These are phyloP conservation scores for Suhomyces canberraensis DNA, from an alignment of 805 yeast species.

Conservation along the genomic window DNA sequence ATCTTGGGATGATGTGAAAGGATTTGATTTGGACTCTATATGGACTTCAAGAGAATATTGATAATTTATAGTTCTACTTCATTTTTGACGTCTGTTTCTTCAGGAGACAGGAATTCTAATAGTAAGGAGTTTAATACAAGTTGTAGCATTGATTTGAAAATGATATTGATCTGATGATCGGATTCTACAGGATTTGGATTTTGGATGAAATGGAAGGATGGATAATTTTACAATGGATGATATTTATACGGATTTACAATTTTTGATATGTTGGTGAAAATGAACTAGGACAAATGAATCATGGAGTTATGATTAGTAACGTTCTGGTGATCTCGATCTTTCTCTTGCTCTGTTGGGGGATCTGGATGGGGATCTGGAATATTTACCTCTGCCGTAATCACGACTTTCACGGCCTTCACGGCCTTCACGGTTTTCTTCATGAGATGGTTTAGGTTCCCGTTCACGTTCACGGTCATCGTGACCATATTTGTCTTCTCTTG, in stretches of 20 bases:
- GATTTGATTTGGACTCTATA: no score
- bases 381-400: conserved; percentile 25
- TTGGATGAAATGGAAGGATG: not conserved
- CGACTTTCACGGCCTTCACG: conserved; percentile 10
- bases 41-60: no score
- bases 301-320: conserved; percentile 11
- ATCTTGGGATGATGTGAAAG: no score
- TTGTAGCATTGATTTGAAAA: no score
- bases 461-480: conserved; percentile 20
- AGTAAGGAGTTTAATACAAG: no score
- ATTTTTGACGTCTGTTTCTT: no score
- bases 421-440: conserved; percentile 6
- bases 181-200: not conserved
- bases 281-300: not conserved
- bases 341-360: conserved; percentile 16
- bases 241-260: not conserved
- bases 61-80: no score
- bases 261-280: not conserved
- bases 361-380: conserved; percentile 38
- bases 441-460: conserved; percentile 12
- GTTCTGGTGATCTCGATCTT: conserved; percentile 18
- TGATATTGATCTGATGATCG: no score
- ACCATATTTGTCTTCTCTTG: conserved; percentile 14
- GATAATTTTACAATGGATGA: not conserved
- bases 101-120: no score